Evolutionary conservation across 257 asterid species (phyloP).

Genomic region (Pogostemon cablin): DNA sequence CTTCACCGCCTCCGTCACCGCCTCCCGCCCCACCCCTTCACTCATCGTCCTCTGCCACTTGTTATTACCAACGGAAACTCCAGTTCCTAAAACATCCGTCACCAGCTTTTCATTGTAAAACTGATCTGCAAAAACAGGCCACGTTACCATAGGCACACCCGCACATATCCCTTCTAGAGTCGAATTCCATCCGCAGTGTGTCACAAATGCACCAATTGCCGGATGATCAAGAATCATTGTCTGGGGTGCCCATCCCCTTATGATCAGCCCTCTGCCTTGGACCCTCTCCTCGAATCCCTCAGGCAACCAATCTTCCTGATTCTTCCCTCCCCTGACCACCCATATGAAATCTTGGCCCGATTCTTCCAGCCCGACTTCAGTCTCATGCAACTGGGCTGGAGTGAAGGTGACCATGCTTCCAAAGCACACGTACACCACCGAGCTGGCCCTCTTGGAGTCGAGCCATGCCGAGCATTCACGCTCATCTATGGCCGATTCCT

Average conservation of each 20-base stretch:
- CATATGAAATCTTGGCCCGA: constrained; percentile 46
- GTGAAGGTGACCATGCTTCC: constrained; percentile 40
- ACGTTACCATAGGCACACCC: constrained; percentile 53
- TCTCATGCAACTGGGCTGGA: constrained; percentile 35
- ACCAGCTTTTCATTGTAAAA: constrained; percentile 50
- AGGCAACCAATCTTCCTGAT: constrained; percentile 37
- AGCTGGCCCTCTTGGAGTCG: constrained; percentile 38
- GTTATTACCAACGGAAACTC: constrained; percentile 42
- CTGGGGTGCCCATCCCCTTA: constrained; percentile 59
- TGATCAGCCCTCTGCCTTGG: constrained; percentile 32
- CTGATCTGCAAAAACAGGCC: constrained; percentile 55
- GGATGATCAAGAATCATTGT: constrained; percentile 39
- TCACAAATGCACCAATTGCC: constrained; percentile 41
- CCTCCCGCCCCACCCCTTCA: constrained; percentile 41
- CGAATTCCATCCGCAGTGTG: constrained; percentile 61
- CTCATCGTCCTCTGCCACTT: constrained; percentile 31
- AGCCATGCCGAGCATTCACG: constrained; percentile 48
- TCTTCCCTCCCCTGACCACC: constrained; percentile 34
- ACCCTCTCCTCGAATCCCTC: constrained; percentile 35
- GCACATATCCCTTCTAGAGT: constrained; percentile 41
- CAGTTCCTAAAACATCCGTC: constrained; percentile 36
- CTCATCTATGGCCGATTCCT: constrained; percentile 20
- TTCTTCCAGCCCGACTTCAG: constrained; percentile 42
- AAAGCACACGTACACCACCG: constrained; percentile 45
- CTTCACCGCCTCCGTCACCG: constrained; percentile 38